Base-by-base conservation (phyloP, 331 rosid species). In the Dryas integrifolia region DNA sequence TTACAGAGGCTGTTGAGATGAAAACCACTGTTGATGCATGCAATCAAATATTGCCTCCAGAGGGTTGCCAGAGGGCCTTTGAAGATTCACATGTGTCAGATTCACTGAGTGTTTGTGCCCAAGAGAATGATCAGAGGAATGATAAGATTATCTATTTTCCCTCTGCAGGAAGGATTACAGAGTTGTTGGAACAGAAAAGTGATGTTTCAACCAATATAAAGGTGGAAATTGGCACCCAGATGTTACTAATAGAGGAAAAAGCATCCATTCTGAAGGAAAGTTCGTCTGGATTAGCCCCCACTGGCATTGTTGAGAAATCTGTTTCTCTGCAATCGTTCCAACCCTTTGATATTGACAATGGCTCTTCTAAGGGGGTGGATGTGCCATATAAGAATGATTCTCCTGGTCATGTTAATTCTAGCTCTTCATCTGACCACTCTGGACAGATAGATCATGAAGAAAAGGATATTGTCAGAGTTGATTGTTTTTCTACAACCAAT, bases 401-500 rank as follows among this genome's bases (percentile, higher is more conserved):
- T 21, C 56, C 61, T 78, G 84, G 73, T 76, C 80, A 86, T 73
- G 30, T 70, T 76, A 66, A 83, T 61, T 78, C 90, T 50, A 60
- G 76, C 53, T 56, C 77, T 35, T 62, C 65, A 39, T 67, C 62
- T 16, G 84, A 73, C 70, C 35, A 73, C 70, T 75, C 74, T 71
- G 82, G 74, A 18, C 77, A 67, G 72, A 76, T 68, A 60, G 82
- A 77, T 74, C 57, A 78, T 75, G 85, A 74, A 61, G 82, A 85
- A 72, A 88, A 84, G 75, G 87, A 73, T 73, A 60, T 39, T 58
- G 80, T 71, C 40, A 68, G 74, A 78, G 82, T 86, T 81, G 88
- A 76, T 61, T 64, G 69, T 84, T 48, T 80, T 74, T 46, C 79
- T 73, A 86, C 84, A 59, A 76, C 78, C 63, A 79, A 65, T 30